These are phyloP conservation scores for Speleostelium caveatum DNA, from an alignment of 78 protist species.

Conservation along the genomic window DNA sequence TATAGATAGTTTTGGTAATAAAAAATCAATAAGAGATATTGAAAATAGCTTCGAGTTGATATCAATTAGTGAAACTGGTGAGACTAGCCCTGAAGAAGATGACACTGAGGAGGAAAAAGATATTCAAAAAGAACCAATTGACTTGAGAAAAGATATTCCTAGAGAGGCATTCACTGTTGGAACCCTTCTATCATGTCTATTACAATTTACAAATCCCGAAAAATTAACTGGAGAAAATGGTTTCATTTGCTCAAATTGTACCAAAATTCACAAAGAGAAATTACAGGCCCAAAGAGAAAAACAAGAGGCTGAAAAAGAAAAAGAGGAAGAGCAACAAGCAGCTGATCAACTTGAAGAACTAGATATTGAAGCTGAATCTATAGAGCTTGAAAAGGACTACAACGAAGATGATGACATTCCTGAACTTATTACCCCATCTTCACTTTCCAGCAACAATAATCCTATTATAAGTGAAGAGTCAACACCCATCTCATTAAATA, in stretches of 20 bases:
- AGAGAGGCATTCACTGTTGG: conserved; percentile 22
- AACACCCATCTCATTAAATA: background rate
- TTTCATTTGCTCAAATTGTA: conserved; percentile 64
- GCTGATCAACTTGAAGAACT: background rate
- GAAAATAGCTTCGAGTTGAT: conserved; percentile 30
- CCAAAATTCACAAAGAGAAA: conserved; percentile 4
- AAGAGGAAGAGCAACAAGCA: background rate
- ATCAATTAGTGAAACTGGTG: background rate
- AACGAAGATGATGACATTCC: background rate
- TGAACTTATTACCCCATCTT: background rate
- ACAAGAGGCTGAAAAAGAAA: background rate
- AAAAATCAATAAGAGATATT: conserved; percentile 14
- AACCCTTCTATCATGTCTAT: conserved; percentile 29
- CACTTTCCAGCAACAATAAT: too few relatives aligned
- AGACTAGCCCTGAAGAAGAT: background rate
- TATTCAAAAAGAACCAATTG: conserved; percentile 49
- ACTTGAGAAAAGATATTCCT: conserved; percentile 62
- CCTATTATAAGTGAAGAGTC: background rate
- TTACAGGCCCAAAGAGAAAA: background rate
- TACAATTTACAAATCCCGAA: conserved; percentile 79
- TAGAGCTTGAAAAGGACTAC: background rate
- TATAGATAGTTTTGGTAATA: background rate
- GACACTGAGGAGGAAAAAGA: conserved; percentile 14
- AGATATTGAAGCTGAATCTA: background rate
- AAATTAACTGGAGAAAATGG: conserved; percentile 69